phyloP scores from a whole-genome alignment of 257 asterid species.

The Osmanthus fragrans region DNA sequence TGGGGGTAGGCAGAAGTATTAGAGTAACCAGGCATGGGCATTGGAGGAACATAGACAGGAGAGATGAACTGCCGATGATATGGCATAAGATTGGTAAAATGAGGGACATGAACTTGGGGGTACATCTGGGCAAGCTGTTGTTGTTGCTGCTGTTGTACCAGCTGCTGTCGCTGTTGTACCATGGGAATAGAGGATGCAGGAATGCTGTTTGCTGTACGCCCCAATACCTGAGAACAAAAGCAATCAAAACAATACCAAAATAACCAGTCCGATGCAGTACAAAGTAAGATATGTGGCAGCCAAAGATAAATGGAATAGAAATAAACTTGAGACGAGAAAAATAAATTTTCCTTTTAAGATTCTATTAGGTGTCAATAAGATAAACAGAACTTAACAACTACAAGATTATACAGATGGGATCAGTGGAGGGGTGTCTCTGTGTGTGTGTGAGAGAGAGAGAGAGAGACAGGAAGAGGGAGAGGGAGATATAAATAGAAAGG shows the following conservation, averaged over 20 bases:
- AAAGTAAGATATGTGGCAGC: background rate
- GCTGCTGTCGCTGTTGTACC: conserved; percentile 61
- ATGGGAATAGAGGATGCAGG: conserved; percentile 66
- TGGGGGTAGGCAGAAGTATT: conserved; percentile 82
- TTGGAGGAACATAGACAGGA: conserved; percentile 85
- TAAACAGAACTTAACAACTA: background rate
- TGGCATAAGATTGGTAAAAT: conserved; percentile 79
- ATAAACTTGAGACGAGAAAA: background rate
- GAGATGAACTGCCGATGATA: conserved; percentile 67
- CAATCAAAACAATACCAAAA: conserved; percentile 7
- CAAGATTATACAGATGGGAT: background rate
- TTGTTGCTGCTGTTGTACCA: conserved; percentile 57
- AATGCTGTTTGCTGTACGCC: conserved; percentile 44
- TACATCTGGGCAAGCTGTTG: conserved; percentile 89
- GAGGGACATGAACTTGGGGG: conserved; percentile 86
- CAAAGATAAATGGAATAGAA: background rate
- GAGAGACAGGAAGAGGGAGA: too few relatives aligned
- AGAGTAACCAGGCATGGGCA: conserved; percentile 89
- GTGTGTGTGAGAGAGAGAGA: background rate
- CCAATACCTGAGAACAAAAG: conserved; percentile 50
- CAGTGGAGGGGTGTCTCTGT: background rate
- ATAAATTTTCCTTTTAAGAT: background rate
- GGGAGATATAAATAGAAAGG: too few relatives aligned
- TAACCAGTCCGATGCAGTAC: background rate
- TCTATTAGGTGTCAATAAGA: background rate